Conservation (phyloP, 73 alveolate genomes). For the Stentor coeruleus region DNA sequence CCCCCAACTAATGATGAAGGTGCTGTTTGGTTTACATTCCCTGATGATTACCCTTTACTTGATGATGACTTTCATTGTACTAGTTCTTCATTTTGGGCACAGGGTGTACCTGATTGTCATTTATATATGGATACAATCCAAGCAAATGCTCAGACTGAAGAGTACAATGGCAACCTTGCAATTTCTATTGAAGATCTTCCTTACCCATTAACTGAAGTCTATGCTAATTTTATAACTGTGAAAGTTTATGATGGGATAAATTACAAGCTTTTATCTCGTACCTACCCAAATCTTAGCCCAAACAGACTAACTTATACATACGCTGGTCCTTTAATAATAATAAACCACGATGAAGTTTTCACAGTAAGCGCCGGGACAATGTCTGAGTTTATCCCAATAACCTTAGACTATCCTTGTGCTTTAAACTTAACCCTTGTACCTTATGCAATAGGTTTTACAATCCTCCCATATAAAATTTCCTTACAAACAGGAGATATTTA, state of each 20-base stretch:
- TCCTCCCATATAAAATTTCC: constrained; percentile 27
- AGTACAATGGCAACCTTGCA: constrained; percentile 1
- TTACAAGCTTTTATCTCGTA: constrained; percentile 32
- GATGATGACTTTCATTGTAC: constrained; percentile 1
- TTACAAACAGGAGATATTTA: constrained; percentile 20
- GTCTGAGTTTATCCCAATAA: constrained; percentile 29
- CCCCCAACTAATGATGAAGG: background rate
- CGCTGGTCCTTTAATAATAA: constrained; percentile 44
- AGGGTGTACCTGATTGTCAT: constrained; percentile 4
- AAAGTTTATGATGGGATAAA: constrained; percentile 30
- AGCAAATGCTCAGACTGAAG: background rate
- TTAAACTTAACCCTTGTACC: constrained; percentile 40
- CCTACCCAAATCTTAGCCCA: constrained; percentile 50
- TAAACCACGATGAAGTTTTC: constrained; percentile 33
- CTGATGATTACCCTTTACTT: background rate
- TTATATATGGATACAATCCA: background rate
- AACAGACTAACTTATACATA: constrained; percentile 29
- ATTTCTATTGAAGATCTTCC: constrained; percentile 29
- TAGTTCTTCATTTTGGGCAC: constrained; percentile 11
- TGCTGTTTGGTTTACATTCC: constrained; percentile 10
- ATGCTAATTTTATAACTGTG: constrained; percentile 24
- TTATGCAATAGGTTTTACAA: constrained; percentile 27
- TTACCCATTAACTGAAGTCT: constrained; percentile 38
- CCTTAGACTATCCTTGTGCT: constrained; percentile 34
- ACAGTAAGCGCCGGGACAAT: constrained; percentile 35